Percentiles rank a stretch among this genome's conserved stretches.
Evolutionary conservation across 208 protist species (phyloP).

Genomic region (Porcisia hertigi): DNA sequence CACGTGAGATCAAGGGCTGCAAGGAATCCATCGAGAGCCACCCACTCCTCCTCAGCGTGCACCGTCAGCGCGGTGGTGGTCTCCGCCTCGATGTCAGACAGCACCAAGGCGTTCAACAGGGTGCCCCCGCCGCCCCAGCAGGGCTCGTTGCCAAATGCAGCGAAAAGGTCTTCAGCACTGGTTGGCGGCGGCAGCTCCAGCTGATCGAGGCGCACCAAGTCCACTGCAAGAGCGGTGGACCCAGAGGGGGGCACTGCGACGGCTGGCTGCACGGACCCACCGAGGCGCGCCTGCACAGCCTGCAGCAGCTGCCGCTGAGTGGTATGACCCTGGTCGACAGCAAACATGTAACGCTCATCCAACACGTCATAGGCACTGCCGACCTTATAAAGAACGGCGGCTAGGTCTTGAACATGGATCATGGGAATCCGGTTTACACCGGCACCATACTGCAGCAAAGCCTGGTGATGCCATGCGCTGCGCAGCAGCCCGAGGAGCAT

Average conservation of each 20-base stretch:
- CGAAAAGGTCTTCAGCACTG: slow-evolving; percentile 11
- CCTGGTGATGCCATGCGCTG: slow-evolving; percentile 73
- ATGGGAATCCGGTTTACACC: slow-evolving; percentile 90
- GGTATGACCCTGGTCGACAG: slow-evolving; percentile 86
- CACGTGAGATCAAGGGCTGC: slow-evolving; percentile 67
- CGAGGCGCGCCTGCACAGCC: slow-evolving; percentile 59
- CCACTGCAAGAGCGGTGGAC: not conserved
- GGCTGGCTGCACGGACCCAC: slow-evolving; percentile 44
- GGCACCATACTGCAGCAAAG: slow-evolving; percentile 71
- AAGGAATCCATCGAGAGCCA: slow-evolving; percentile 75
- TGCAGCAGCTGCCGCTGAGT: slow-evolving; percentile 80
- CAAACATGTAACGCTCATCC: slow-evolving; percentile 90
- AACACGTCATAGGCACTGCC: slow-evolving; percentile 74
- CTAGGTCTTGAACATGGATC: slow-evolving; percentile 93
- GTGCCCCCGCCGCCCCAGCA: slow-evolving; percentile 23
- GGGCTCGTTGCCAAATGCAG: slow-evolving; percentile 22
- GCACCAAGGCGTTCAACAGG: slow-evolving; percentile 29
- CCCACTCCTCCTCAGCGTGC: slow-evolving; percentile 79
- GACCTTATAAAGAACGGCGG: slow-evolving; percentile 68
- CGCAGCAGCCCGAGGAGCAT: slow-evolving; percentile 63
- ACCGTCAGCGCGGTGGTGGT: slow-evolving; percentile 55
- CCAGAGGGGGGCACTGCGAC: not conserved
- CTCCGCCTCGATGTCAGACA: slow-evolving; percentile 77
- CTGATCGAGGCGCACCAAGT: slow-evolving; percentile 18
- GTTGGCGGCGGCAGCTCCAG: slow-evolving; percentile 24